Conservation (phyloP, 345 rosid genomes). For the Lepidium sativum region DNA sequence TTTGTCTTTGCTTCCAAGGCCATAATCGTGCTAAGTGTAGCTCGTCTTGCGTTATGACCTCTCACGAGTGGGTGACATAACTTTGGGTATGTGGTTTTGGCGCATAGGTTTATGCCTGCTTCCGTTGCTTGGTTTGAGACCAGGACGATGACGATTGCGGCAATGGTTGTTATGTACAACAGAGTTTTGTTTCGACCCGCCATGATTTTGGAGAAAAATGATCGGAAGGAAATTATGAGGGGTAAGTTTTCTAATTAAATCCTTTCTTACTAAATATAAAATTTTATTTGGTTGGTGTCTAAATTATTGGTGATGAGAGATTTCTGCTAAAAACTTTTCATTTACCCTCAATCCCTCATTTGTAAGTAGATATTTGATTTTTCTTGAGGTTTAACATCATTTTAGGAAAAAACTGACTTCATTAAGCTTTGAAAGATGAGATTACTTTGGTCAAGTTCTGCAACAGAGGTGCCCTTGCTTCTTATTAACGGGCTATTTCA, state of each 20-base stretch:
- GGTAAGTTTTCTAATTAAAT: not conserved
- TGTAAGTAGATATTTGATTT: not conserved
- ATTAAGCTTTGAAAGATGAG: not conserved
- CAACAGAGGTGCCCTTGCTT: too few relatives aligned
- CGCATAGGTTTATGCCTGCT: constrained; percentile 4
- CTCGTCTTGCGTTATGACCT: constrained; percentile 15
- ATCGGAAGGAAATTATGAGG: not conserved
- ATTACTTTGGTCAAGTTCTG: too few relatives aligned
- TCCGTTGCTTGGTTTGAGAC: not conserved
- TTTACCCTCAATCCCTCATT: not conserved
- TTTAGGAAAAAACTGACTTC: not conserved
- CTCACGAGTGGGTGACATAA: constrained; percentile 17
- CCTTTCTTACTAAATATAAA: not conserved
- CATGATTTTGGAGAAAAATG: not conserved
- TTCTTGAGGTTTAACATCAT: constrained; percentile 13
- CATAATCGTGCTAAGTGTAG: constrained; percentile 11
- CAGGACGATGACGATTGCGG: not conserved
- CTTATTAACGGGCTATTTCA: too few relatives aligned
- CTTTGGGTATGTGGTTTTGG: constrained; percentile 15
- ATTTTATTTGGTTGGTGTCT: not conserved
- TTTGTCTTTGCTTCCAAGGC: constrained; percentile 12
- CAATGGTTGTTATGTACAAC: not conserved
- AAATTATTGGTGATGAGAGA: not conserved
- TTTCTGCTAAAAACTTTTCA: too few relatives aligned
- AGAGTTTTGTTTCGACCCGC: constrained; percentile 13